Evolutionary conservation across 1,284 basidiomycete species (phyloP).

Genomic region (Ganoderma lucidum): DNA sequence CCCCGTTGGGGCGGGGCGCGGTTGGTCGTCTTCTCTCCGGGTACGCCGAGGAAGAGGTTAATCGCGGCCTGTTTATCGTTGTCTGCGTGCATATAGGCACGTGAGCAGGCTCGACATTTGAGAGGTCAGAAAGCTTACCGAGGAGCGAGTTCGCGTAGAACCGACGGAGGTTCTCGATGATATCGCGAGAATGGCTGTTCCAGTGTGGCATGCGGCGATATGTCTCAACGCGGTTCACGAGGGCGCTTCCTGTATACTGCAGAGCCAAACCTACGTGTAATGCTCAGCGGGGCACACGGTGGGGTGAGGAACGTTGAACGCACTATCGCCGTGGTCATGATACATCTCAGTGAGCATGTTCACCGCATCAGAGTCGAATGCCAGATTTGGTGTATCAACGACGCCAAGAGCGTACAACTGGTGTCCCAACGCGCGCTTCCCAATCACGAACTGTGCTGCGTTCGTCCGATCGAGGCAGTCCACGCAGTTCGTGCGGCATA

Average conservation of each 20-base stretch:
- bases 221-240: constrained; percentile 97
- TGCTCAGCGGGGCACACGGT: constrained; percentile 16
- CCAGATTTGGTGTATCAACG: constrained; percentile 83
- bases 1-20: constrained; percentile 56
- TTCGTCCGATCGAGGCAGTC: constrained; percentile 99
- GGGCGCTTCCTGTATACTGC: constrained; percentile 96
- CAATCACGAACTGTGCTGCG: constrained; percentile 97
- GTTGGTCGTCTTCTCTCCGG: constrained; percentile 58
- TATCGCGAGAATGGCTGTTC: constrained; percentile 97
- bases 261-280: constrained; percentile 81
- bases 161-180: constrained; percentile 95
- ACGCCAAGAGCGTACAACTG: constrained; percentile 96
- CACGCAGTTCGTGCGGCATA: constrained; percentile 92
- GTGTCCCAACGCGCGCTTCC: constrained; percentile 94
- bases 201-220: constrained; percentile 97
- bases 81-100: constrained; percentile 55
- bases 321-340: constrained; percentile 96
- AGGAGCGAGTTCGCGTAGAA: constrained; percentile 97
- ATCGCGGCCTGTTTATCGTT: constrained; percentile 99
- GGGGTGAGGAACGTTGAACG: constrained; percentile 10
- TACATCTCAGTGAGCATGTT: constrained; percentile 99
- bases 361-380: constrained; percentile 95
- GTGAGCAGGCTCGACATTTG: background rate
- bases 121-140: constrained; percentile 52
- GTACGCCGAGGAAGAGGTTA: constrained; percentile 94